Conservation (phyloP, 352 stramenopile species). For the Pythium aquatile region DNA sequence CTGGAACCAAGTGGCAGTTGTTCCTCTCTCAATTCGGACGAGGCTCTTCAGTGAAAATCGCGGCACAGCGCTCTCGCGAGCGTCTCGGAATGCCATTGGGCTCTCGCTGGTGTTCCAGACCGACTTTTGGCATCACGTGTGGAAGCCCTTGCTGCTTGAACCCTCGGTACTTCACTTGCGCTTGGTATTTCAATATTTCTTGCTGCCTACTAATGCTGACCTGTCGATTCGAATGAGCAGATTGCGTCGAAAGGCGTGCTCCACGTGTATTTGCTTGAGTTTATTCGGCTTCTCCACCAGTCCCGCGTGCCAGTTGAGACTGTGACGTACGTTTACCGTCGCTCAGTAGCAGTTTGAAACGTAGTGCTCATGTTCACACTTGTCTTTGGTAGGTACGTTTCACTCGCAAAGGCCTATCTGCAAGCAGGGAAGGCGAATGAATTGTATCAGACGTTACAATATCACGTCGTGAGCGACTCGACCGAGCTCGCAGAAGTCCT, state of each 20-base stretch:
- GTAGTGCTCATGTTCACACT: background rate
- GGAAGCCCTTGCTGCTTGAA: constrained; percentile 45
- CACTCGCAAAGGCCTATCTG: constrained; percentile 55
- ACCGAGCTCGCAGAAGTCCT: constrained; percentile 56
- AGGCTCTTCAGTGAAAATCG: constrained; percentile 8
- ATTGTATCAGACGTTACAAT: constrained; percentile 68
- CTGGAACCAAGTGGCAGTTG: constrained; percentile 13
- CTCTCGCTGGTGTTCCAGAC: constrained; percentile 50
- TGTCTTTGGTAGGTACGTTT: constrained; percentile 39
- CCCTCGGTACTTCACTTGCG: constrained; percentile 29
- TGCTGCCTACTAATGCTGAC: constrained; percentile 2
- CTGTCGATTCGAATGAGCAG: constrained; percentile 23
- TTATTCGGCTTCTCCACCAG: constrained; percentile 54
- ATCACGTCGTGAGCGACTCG: constrained; percentile 57
- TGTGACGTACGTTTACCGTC: constrained; percentile 39
- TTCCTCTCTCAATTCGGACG: constrained; percentile 22
- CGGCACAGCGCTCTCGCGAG: background rate
- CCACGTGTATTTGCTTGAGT: constrained; percentile 62
- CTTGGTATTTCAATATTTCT: background rate
- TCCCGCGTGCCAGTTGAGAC: constrained; percentile 54
- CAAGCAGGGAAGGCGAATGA: constrained; percentile 38
- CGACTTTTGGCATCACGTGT: constrained; percentile 62
- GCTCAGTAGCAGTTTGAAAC: background rate
- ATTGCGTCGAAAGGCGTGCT: constrained; percentile 34
- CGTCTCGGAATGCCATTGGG: constrained; percentile 36